Conservation (phyloP, 805 yeast genomes). For the Lachancea sp. region DNA sequence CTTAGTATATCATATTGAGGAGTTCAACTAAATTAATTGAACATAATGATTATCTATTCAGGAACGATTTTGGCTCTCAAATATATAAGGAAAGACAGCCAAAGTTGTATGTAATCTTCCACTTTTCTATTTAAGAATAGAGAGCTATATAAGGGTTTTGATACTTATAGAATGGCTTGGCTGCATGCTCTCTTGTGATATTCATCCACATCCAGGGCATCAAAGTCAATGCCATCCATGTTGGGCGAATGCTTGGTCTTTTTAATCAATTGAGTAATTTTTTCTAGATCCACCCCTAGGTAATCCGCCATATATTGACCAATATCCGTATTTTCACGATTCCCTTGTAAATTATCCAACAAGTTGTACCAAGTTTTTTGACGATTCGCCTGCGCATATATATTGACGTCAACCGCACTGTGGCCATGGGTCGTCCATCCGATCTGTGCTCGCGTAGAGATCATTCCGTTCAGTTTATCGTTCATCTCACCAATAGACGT, state of each 20-base stretch:
- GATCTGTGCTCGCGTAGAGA: slow-evolving; percentile 74
- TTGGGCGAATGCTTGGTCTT: slow-evolving; percentile 44
- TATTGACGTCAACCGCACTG: slow-evolving; percentile 91
- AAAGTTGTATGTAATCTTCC: slow-evolving; percentile 1
- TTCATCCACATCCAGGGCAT: slow-evolving; percentile 11
- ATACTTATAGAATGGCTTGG: neutral
- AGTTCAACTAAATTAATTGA: slow-evolving; percentile 24
- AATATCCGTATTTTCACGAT: slow-evolving; percentile 80
- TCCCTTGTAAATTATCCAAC: slow-evolving; percentile 55
- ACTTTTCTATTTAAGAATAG: neutral
- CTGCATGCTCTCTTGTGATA: slow-evolving; percentile 15
- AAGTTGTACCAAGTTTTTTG: slow-evolving; percentile 37
- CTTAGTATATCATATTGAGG: slow-evolving; percentile 86
- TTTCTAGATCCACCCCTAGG: slow-evolving; percentile 41
- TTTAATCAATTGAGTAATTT: slow-evolving; percentile 45
- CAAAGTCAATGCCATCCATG: neutral
- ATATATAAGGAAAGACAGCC: too few relatives aligned
- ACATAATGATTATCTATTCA: neutral
- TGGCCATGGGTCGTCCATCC: slow-evolving; percentile 99
- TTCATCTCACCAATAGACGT: slow-evolving; percentile 27
- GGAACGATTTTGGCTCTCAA: neutral
- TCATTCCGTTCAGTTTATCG: slow-evolving; percentile 58
- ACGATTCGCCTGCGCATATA: slow-evolving; percentile 70
- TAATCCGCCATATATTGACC: slow-evolving; percentile 62
- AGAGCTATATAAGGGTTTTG: neutral